phyloP scores from a whole-genome alignment of 176 grass and related monocot species.

The Melocanna baccifera region DNA sequence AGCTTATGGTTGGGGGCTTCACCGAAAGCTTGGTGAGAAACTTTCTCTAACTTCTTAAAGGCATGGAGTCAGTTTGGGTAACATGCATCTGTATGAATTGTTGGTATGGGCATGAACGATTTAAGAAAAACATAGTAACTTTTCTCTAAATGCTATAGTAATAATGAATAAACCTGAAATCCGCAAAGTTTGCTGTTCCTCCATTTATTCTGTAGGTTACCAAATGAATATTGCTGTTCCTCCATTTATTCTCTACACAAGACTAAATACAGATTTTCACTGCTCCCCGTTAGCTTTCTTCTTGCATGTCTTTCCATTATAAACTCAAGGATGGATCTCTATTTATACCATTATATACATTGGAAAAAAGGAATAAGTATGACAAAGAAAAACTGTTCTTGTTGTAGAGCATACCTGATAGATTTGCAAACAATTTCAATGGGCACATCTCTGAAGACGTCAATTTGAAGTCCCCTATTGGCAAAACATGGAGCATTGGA shows the following conservation, averaged over 20 bases:
- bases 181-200: too few species aligned
- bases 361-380: background rate
- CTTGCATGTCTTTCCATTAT: background rate
- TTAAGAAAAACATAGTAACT: background rate
- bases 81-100: background rate
- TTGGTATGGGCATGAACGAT: background rate
- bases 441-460: constrained; percentile 30
- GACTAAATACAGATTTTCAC: background rate
- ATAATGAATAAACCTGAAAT: background rate
- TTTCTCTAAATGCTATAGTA: background rate
- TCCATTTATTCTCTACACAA: background rate
- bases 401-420: constrained; percentile 27
- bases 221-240: background rate
- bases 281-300: background rate
- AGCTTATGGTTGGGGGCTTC: constrained; percentile 35
- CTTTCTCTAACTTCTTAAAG: background rate
- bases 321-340: background rate
- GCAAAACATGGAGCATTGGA: constrained; percentile 26
- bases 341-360: background rate
- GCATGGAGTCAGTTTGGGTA: background rate
- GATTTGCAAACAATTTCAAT: constrained; percentile 43
- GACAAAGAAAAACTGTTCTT: background rate
- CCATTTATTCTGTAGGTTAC: too few species aligned
- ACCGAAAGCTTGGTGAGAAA: constrained; percentile 33
- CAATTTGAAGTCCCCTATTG: constrained; percentile 24